phyloP scores from a whole-genome alignment of 345 rosid species.

The Salix purpurea region DNA sequence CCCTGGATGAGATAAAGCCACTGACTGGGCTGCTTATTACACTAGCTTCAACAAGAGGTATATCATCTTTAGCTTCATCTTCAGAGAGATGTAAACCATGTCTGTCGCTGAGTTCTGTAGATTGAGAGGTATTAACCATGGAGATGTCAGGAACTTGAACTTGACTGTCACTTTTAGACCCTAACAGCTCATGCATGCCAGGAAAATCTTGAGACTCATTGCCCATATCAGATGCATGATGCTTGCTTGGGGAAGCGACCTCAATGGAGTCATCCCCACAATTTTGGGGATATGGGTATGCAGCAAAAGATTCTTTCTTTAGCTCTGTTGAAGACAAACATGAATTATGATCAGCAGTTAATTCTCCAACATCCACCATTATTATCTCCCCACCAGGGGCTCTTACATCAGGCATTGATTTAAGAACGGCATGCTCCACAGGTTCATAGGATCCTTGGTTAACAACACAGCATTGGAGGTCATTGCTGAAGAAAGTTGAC shows the following conservation, averaged over 20 bases:
- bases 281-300: background rate
- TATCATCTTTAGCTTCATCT: slow-evolving; percentile 28
- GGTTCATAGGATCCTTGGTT: slow-evolving; percentile 21
- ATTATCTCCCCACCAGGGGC: slow-evolving; percentile 24
- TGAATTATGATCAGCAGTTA: slow-evolving; percentile 2
- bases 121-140: slow-evolving; percentile 8
- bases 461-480: slow-evolving; percentile 20
- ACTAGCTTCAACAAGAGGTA: slow-evolving; percentile 24
- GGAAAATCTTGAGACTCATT: slow-evolving; percentile 5
- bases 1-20: slow-evolving; percentile 15
- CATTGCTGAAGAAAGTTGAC: slow-evolving; percentile 15
- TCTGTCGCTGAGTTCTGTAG: slow-evolving; percentile 14
- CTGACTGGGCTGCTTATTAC: slow-evolving; percentile 23
- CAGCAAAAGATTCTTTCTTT: slow-evolving; percentile 7
- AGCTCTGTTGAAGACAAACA: slow-evolving; percentile 11
- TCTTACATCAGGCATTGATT: slow-evolving; percentile 8
- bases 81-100: slow-evolving; percentile 14
- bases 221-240: background rate
- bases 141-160: slow-evolving; percentile 19
- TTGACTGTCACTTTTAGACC: slow-evolving; percentile 12
- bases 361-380: background rate
- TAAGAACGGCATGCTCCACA: slow-evolving; percentile 18
- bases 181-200: slow-evolving; percentile 6
- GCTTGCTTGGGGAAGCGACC: slow-evolving; percentile 11
- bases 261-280: slow-evolving; percentile 3